phyloP scores from a whole-genome alignment of 495 filamentous ascomycete genomes.

The Paragyromitra xinjiangensis region DNA sequence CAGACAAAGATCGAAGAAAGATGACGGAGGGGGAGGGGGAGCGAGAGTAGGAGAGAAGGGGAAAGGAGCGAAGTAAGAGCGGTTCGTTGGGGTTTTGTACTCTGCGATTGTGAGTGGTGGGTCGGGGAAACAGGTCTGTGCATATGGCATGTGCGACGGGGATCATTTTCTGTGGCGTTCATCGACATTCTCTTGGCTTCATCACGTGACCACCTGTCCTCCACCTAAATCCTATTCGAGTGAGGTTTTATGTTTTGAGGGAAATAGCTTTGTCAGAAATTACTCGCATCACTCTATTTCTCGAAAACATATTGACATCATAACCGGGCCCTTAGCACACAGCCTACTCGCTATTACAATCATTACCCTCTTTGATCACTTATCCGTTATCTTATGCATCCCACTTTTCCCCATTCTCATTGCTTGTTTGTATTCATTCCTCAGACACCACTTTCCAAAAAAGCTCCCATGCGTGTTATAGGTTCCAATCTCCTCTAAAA shows the following conservation, averaged over 20 bases:
- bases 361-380: background rate
- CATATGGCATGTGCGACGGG: constrained; percentile 45
- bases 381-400: background rate
- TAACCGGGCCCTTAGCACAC: background rate
- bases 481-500: constrained; percentile 78
- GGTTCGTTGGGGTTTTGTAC: constrained; percentile 55
- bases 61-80: constrained; percentile 38
- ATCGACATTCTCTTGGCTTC: constrained; percentile 36
- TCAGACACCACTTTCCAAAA: constrained; percentile 81
- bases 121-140: constrained; percentile 46
- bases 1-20: constrained; percentile 39
- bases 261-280: background rate
- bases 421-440: constrained; percentile 68
- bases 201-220: constrained; percentile 26
- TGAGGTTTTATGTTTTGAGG: constrained; percentile 21
- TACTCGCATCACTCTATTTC: background rate
- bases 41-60: constrained; percentile 43
- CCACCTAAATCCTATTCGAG: constrained; percentile 3
- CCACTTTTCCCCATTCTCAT: background rate
- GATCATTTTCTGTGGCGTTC: constrained; percentile 49
- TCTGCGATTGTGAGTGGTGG: constrained; percentile 49
- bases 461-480: constrained; percentile 80
- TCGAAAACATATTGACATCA: background rate
- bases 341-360: background rate
- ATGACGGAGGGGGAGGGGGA: constrained; percentile 41